phyloP scores from a whole-genome alignment of 768 basidiomycete genomes.

The Tricholomella constricta region DNA sequence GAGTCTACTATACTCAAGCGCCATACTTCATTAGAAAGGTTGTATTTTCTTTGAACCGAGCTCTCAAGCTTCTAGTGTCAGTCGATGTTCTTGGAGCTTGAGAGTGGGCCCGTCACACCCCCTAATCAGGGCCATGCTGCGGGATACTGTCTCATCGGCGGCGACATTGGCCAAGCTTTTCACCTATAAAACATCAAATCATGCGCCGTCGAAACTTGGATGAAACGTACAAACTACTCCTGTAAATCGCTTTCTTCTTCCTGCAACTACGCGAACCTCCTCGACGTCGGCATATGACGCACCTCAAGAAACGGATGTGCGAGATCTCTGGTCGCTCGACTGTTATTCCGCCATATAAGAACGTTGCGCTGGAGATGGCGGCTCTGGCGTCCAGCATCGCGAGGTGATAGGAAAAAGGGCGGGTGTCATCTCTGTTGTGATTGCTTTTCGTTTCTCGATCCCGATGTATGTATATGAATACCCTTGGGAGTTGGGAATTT shows the following conservation, averaged over 20 bases:
- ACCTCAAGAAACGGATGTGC: conserved; percentile 26
- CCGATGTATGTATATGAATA: too few relatives aligned
- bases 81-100: conserved; percentile 36
- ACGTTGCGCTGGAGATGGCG: conserved; percentile 29
- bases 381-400: background rate
- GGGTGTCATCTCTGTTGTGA: conserved; percentile 6
- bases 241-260: conserved; percentile 41
- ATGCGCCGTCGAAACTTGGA: conserved; percentile 43
- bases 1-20: too few relatives aligned
- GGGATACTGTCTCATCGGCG: conserved; percentile 38
- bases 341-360: conserved; percentile 25
- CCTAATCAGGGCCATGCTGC: conserved; percentile 33
- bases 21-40: too few relatives aligned
- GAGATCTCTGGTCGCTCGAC: conserved; percentile 38
- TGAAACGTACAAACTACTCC: conserved; percentile 24
- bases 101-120: conserved; percentile 32
- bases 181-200: too few relatives aligned
- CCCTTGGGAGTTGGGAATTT: too few relatives aligned
- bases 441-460: too few relatives aligned
- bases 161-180: conserved; percentile 35
- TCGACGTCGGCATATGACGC: conserved; percentile 38
- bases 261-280: conserved; percentile 41
- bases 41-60: too few relatives aligned
- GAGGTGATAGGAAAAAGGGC: conserved; percentile 10
- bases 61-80: too few relatives aligned